Conservation (phyloP, 768 basidiomycete species). For the Leccinum obscurum region DNA sequence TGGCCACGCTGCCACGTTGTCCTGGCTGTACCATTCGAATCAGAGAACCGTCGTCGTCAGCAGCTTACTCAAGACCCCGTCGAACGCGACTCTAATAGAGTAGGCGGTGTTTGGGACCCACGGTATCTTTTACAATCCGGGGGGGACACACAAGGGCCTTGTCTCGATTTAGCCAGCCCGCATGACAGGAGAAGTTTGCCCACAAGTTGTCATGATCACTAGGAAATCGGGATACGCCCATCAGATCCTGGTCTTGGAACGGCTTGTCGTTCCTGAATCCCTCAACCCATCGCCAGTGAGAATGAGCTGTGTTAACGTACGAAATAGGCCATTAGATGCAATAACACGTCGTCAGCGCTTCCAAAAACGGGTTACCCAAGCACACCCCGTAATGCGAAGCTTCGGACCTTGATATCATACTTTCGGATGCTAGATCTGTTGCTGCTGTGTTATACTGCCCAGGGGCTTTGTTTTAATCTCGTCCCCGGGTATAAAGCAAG, state of each 20-base stretch:
- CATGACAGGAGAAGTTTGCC: conserved; percentile 9
- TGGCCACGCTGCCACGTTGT: conserved; percentile 13
- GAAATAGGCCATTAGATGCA: conserved; percentile 15
- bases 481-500: conserved; percentile 22
- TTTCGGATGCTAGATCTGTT: conserved; percentile 14
- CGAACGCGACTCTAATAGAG: conserved; percentile 15
- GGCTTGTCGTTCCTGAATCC: conserved; percentile 1
- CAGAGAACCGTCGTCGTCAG: conserved; percentile 2
- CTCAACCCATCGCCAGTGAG: conserved; percentile 6
- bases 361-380: conserved; percentile 20
- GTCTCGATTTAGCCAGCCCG: conserved; percentile 7
- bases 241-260: conserved; percentile 20
- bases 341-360: conserved; percentile 12
- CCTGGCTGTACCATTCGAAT: conserved; percentile 12
- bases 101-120: not conserved
- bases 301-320: conserved; percentile 6
- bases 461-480: conserved; percentile 10
- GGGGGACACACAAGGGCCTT: conserved; percentile 2
- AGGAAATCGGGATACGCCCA: conserved; percentile 5
- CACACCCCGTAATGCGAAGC: conserved; percentile 18
- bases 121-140: conserved; percentile 10
- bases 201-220: conserved; percentile 20
- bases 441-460: conserved; percentile 7
- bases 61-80: conserved; percentile 13
- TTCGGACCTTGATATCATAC: conserved; percentile 22